Conservation (phyloP, 768 basidiomycete genomes). For the Artomyces pyxidatus region DNA sequence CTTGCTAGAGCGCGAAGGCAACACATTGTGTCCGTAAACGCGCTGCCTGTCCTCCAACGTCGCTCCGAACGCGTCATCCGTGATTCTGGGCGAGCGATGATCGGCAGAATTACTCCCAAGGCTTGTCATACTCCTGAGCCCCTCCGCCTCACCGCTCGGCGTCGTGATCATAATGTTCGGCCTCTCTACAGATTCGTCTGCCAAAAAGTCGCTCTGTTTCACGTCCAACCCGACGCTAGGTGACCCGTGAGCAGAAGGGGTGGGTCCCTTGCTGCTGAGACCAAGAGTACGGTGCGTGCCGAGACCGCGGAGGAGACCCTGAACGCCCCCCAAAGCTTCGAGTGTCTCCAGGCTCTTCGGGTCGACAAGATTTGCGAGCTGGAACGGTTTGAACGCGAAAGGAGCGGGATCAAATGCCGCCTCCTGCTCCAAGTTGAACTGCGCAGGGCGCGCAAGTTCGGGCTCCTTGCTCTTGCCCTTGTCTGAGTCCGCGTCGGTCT, state of each 20-base stretch:
- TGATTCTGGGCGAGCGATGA: background rate
- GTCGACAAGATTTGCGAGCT: slow-evolving; percentile 81
- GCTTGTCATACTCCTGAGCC: slow-evolving; percentile 7
- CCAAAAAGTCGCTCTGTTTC: slow-evolving; percentile 22
- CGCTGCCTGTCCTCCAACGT: slow-evolving; percentile 34
- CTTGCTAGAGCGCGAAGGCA: slow-evolving; percentile 42
- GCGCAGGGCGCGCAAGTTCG: slow-evolving; percentile 18
- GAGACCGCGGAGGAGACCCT: slow-evolving; percentile 60
- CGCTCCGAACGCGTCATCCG: slow-evolving; percentile 23
- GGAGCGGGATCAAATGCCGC: slow-evolving; percentile 54
- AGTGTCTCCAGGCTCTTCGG: slow-evolving; percentile 74
- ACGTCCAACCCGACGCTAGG: background rate
- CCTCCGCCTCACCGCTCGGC: slow-evolving; percentile 24
- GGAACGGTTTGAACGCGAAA: slow-evolving; percentile 64
- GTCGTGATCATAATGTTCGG: slow-evolving; percentile 33
- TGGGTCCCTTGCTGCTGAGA: slow-evolving; percentile 15
- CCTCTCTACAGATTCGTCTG: slow-evolving; percentile 11
- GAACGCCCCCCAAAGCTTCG: slow-evolving; percentile 59
- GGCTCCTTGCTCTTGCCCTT: slow-evolving; percentile 14
- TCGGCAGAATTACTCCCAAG: background rate
- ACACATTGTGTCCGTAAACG: slow-evolving; percentile 45
- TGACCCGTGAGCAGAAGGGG: background rate
- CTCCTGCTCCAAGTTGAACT: slow-evolving; percentile 29
- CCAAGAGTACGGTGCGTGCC: slow-evolving; percentile 56
- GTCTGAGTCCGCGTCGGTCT: slow-evolving; percentile 6